Evolutionary conservation across 345 rosid genomes (phyloP).

Genomic region (Tarenaya hassleriana): DNA sequence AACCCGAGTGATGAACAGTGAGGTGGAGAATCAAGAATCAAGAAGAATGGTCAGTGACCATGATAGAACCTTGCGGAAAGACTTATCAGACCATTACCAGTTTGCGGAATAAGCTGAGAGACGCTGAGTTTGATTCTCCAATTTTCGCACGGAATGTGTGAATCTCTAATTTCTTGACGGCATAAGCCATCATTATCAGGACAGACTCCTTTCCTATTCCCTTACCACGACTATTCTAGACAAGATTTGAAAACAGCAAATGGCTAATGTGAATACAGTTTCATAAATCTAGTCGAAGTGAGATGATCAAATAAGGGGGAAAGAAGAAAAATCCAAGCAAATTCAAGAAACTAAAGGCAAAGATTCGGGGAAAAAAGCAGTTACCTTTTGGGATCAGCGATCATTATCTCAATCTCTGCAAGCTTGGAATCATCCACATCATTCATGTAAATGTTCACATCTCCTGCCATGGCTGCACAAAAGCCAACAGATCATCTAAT

Average conservation of each 20-base stretch:
- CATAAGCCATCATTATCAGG: constrained; percentile 83
- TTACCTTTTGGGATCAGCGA: constrained; percentile 79
- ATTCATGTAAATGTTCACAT: constrained; percentile 89
- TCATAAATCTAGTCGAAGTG: no score
- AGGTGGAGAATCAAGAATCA: no score
- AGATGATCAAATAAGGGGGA: no score
- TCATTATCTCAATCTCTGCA: constrained; percentile 93
- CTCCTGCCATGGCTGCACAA: constrained; percentile 78
- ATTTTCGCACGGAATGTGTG: constrained; percentile 62
- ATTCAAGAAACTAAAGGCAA: no score
- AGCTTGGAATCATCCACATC: constrained; percentile 72
- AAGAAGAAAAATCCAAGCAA: no score
- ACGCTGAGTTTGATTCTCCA: constrained; percentile 72
- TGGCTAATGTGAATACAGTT: no score
- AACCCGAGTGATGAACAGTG: no score
- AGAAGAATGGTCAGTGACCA: no score
- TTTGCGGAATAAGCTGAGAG: constrained; percentile 66
- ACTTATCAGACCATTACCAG: no score
- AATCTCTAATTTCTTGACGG: constrained; percentile 54
- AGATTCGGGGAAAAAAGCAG: constrained; percentile 4
- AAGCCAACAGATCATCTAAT: no score
- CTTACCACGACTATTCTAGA: constrained; percentile 78
- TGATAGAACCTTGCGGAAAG: no score
- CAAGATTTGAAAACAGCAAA: no score
- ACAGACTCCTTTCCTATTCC: constrained; percentile 89